A percentile compares a stretch with the other conserved stretches of the same genome.
These are phyloP conservation scores for Nakaseomyces uthaithaninus DNA, from an alignment of 1,139 yeast species.

Conservation along the genomic window DNA sequence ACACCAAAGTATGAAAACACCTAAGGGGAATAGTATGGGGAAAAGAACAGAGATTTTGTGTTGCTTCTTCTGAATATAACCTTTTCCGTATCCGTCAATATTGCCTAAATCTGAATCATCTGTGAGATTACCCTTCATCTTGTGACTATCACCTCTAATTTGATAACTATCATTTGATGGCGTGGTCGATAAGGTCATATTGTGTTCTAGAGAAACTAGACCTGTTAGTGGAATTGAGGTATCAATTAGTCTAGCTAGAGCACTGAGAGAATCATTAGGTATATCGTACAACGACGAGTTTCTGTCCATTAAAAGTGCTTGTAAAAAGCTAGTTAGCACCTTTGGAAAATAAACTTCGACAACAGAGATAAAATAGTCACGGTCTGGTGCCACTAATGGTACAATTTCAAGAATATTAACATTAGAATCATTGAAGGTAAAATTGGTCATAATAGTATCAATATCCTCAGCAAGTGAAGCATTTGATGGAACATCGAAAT, in stretches of 20 bases:
- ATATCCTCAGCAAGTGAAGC: neutral
- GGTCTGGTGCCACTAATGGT: conserved; percentile 47
- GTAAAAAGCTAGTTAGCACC: conserved; percentile 39
- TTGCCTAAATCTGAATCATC: neutral
- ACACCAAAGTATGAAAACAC: neutral
- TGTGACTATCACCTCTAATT: neutral
- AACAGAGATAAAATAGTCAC: conserved; percentile 54
- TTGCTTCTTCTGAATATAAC: neutral
- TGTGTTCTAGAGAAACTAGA: conserved; percentile 19
- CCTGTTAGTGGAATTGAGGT: conserved; percentile 53
- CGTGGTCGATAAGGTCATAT: neutral
- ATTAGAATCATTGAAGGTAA: conserved; percentile 34
- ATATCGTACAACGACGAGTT: conserved; percentile 45
- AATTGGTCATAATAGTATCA: conserved; percentile 15
- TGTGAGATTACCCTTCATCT: neutral
- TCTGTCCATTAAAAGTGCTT: conserved; percentile 36
- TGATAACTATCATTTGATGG: neutral
- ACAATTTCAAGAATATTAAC: conserved; percentile 39
- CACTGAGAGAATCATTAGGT: conserved; percentile 39
- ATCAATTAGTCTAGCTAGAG: conserved; percentile 52
- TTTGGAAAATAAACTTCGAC: conserved; percentile 67
- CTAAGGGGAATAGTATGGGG: conserved; percentile 1
- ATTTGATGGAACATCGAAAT: neutral
- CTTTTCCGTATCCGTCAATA: neutral
- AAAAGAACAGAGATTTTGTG: neutral